Conservation (phyloP, 83 land plant genomes). For the Thuja plicata region DNA sequence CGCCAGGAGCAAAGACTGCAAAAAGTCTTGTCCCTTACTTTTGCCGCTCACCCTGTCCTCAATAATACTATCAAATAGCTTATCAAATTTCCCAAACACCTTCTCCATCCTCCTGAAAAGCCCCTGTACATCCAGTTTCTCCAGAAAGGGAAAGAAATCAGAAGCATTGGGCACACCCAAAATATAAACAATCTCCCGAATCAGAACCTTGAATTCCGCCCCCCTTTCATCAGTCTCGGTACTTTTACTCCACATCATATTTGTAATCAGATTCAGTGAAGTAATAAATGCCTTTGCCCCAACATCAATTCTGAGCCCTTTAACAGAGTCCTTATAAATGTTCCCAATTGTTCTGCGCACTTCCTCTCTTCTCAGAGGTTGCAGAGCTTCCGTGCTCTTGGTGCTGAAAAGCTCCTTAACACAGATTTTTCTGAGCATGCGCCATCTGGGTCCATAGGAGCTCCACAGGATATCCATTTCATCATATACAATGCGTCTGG, state of each 20-base stretch:
- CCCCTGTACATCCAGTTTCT: conserved; percentile 17
- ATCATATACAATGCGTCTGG: conserved; percentile 14
- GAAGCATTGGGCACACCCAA: conserved; percentile 5
- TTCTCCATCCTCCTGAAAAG: neutral
- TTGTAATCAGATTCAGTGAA: neutral
- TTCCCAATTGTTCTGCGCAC: conserved; percentile 1
- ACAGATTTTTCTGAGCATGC: conserved; percentile 33
- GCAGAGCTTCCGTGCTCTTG: conserved; percentile 27
- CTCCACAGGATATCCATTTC: conserved; percentile 22
- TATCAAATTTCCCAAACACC: neutral
- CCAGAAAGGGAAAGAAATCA: conserved; percentile 12
- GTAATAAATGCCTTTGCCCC: neutral
- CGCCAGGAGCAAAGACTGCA: neutral
- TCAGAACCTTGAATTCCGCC: conserved; percentile 12
- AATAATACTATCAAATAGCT: conserved; percentile 9
- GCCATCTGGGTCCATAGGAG: conserved; percentile 35
- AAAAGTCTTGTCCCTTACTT: neutral
- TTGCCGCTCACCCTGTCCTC: neutral
- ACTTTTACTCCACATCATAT: neutral
- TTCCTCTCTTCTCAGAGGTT: conserved; percentile 26
- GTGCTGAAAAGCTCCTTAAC: conserved; percentile 36
- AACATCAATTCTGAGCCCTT: neutral
- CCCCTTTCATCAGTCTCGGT: neutral
- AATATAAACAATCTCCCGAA: conserved; percentile 2
- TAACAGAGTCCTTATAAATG: neutral